Evolutionary conservation across 257 asterid species (phyloP).

Genomic region (Henckelia pumila): DNA sequence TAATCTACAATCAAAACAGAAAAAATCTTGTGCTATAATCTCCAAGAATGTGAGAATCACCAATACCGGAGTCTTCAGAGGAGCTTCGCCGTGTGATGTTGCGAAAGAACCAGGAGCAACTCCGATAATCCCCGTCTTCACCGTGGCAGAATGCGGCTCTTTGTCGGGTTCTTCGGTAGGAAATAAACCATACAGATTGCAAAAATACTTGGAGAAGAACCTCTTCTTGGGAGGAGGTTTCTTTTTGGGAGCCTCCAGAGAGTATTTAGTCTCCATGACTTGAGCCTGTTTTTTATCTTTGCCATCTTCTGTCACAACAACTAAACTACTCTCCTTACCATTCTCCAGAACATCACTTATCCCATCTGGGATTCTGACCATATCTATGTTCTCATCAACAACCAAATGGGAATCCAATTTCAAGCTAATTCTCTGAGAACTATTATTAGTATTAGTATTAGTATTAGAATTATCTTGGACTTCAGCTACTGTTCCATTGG

Average conservation of each 20-base stretch:
- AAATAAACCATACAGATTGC: constrained; percentile 38
- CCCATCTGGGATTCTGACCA: constrained; percentile 19
- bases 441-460: not conserved
- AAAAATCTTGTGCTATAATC: not conserved
- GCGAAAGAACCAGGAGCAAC: constrained; percentile 24
- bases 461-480: not conserved
- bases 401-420: constrained; percentile 22
- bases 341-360: not conserved
- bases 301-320: constrained; percentile 16
- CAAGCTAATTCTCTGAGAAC: constrained; percentile 20
- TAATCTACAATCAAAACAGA: no score
- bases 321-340: not conserved
- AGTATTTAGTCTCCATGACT: constrained; percentile 23
- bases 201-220: constrained; percentile 50
- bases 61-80: constrained; percentile 53
- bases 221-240: constrained; percentile 41
- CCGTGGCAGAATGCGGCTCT: constrained; percentile 29
- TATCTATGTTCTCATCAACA: constrained; percentile 24
- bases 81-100: constrained; percentile 39
- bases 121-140: constrained; percentile 35
- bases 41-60: constrained; percentile 21
- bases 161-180: constrained; percentile 47
- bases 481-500: constrained; percentile 19
- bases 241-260: constrained; percentile 26
- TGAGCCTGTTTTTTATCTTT: constrained; percentile 22